Conservation (phyloP, 2,329 filamentous ascomycete genomes). For the Fusarium chaquense region DNA sequence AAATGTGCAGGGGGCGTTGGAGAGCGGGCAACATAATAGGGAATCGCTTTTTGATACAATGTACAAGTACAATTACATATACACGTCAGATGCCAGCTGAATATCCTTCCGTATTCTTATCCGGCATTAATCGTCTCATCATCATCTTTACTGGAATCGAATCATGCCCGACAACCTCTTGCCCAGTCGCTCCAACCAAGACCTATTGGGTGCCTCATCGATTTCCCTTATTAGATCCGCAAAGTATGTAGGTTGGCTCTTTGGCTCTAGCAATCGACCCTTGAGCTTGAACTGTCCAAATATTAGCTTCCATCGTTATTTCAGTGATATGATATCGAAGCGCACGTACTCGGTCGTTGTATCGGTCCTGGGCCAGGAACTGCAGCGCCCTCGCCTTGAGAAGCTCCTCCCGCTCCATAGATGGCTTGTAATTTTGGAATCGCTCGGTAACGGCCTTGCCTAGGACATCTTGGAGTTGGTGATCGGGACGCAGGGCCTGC, state of each 20-base stretch:
- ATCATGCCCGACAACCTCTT: conserved; percentile 71
- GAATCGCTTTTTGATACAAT: conserved; percentile 45
- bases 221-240: conserved; percentile 70
- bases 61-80: conserved; percentile 45
- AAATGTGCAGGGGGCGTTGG: conserved; percentile 27
- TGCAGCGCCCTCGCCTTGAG: conserved; percentile 70
- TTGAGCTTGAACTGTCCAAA: conserved; percentile 54
- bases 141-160: conserved; percentile 60
- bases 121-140: conserved; percentile 24
- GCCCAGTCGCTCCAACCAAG: conserved; percentile 63
- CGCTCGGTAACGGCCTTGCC: conserved; percentile 53
- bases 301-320: conserved; percentile 19
- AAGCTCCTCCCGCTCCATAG: conserved; percentile 62
- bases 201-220: conserved; percentile 70
- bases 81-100: conserved; percentile 33
- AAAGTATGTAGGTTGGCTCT: conserved; percentile 74
- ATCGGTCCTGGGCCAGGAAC: conserved; percentile 70
- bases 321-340: not conserved
- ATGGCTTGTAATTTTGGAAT: conserved; percentile 50
- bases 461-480: conserved; percentile 71
- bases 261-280: conserved; percentile 66
- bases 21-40: conserved; percentile 22
- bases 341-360: conserved; percentile 64
- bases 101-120: conserved; percentile 38
- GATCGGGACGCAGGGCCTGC: conserved; percentile 71